phyloP scores from a whole-genome alignment of 192 early-diverging fungal species.

The Obelidium mucronatum region DNA sequence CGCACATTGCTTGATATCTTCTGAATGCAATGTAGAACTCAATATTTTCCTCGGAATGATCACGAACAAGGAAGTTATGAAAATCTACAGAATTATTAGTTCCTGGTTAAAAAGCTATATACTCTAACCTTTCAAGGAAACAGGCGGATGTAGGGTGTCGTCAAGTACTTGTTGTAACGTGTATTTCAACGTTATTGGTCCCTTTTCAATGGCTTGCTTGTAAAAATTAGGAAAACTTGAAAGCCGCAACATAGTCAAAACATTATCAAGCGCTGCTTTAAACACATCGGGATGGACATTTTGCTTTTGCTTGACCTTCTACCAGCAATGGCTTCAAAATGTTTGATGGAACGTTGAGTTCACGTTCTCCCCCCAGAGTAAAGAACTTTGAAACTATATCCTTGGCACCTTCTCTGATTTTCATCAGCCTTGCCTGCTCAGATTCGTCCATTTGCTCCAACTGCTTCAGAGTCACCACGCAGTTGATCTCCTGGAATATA shows the following conservation, averaged over 20 bases:
- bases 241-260: slow-evolving; percentile 36
- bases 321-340: slow-evolving; percentile 27
- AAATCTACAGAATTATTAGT: slow-evolving; percentile 7
- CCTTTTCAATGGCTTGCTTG: slow-evolving; percentile 33
- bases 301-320: slow-evolving; percentile 22
- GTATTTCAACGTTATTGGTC: slow-evolving; percentile 25
- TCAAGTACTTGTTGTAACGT: slow-evolving; percentile 15
- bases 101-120: neutral
- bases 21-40: slow-evolving; percentile 22
- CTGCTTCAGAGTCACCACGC: neutral
- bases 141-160: slow-evolving; percentile 13
- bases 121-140: slow-evolving; percentile 26
- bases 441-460: neutral
- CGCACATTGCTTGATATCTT: slow-evolving; percentile 15
- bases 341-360: slow-evolving; percentile 37
- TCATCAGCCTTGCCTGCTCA: neutral
- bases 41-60: slow-evolving; percentile 30
- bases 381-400: slow-evolving; percentile 32
- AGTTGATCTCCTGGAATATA: slow-evolving; percentile 1
- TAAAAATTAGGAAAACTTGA: slow-evolving; percentile 46
- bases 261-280: slow-evolving; percentile 32
- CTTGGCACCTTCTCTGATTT: neutral
- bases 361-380: slow-evolving; percentile 16
- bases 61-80: slow-evolving; percentile 25
- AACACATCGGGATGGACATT: slow-evolving; percentile 46